These are phyloP conservation scores for Pythium grandisporangium DNA, from an alignment of 352 stramenopile genomes.

Conservation along the genomic window DNA sequence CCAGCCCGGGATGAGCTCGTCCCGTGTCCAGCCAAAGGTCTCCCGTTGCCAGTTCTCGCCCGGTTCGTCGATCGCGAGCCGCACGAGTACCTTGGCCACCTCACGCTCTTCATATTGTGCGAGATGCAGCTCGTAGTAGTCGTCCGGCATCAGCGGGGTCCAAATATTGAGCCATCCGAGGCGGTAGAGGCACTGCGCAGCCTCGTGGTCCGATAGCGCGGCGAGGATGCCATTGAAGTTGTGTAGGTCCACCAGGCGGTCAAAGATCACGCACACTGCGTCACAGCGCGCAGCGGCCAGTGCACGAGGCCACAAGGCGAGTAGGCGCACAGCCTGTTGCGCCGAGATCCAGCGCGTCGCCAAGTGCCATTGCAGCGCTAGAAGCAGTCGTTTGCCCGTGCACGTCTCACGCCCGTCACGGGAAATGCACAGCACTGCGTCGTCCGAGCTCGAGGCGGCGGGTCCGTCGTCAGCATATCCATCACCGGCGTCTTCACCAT, in stretches of 20 bases:
- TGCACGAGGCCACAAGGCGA: conserved; percentile 34
- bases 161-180: conserved; percentile 70
- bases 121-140: conserved; percentile 72
- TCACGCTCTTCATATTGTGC: conserved; percentile 66
- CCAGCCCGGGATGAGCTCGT: conserved; percentile 74
- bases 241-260: conserved; percentile 54
- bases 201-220: conserved; percentile 43
- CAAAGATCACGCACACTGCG: conserved; percentile 58
- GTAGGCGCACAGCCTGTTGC: conserved; percentile 39
- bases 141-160: conserved; percentile 54
- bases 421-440: conserved; percentile 17
- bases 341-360: conserved; percentile 60
- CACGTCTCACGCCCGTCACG: conserved; percentile 27
- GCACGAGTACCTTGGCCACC: conserved; percentile 58
- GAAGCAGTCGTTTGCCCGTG: conserved; percentile 45
- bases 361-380: conserved; percentile 67
- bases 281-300: conserved; percentile 45
- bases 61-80: conserved; percentile 69
- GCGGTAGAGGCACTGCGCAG: conserved; percentile 46
- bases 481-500: no score
- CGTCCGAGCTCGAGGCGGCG: conserved; percentile 1
- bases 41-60: conserved; percentile 76
- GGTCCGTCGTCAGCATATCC: no score
- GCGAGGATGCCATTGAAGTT: conserved; percentile 59
- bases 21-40: conserved; percentile 67